phyloP scores from a whole-genome alignment of 202 grass and related monocot species.

The Bolboschoenoplectus hybrid region DNA sequence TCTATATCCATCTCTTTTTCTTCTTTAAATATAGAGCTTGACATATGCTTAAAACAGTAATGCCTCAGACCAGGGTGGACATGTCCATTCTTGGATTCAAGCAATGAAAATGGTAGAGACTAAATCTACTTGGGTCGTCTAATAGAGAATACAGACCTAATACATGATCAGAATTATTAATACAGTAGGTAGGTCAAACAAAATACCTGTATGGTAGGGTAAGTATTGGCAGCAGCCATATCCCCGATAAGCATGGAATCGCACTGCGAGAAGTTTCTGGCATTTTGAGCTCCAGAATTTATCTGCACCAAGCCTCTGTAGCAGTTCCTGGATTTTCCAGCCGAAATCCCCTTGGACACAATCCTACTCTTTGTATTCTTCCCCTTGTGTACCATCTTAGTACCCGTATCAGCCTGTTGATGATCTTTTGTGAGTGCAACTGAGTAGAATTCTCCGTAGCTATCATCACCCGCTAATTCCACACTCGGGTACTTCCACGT shows the following conservation, averaged over 20 bases:
- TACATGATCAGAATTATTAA: background rate
- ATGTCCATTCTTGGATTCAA: conserved; percentile 24
- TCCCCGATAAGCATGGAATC: conserved; percentile 99
- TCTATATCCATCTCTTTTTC: background rate
- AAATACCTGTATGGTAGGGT: conserved; percentile 86
- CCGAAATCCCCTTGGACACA: conserved; percentile 95
- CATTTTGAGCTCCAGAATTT: conserved; percentile 68
- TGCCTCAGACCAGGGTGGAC: background rate
- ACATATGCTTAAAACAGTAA: background rate
- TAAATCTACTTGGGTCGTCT: background rate
- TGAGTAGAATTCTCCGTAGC: conserved; percentile 90
- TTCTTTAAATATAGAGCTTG: background rate
- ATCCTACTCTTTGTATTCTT: conserved; percentile 88
- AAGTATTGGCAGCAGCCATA: conserved; percentile 90
- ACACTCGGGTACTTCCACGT: conserved; percentile 99
- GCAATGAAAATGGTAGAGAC: background rate
- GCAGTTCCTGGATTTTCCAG: conserved; percentile 95
- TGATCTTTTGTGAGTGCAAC: conserved; percentile 91
- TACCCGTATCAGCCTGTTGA: conserved; percentile 95
- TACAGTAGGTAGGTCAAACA: background rate
- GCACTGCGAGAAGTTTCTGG: conserved; percentile 89
- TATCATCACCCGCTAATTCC: conserved; percentile 76
- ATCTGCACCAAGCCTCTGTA: conserved; percentile 93
- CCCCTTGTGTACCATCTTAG: conserved; percentile 95
- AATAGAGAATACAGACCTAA: background rate